Percentiles rank a stretch among this genome's conserved stretches.
Conservation (phyloP, 345 rosid species). For the Euclidium syriacum region DNA sequence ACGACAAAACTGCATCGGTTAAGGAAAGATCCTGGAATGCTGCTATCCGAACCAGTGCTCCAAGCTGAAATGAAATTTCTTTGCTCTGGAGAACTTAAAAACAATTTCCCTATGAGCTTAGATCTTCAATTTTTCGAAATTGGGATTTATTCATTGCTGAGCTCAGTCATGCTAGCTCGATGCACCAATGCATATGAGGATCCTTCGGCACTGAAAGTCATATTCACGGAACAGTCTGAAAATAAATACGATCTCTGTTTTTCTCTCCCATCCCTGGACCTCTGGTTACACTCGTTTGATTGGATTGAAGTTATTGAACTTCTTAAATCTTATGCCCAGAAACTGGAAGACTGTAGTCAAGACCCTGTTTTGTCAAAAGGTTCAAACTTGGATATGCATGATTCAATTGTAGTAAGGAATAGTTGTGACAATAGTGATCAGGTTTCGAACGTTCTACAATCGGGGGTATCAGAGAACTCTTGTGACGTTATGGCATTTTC, state of each 20-base stretch:
- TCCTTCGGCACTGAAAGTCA: constrained; percentile 44
- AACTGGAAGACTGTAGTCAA: constrained; percentile 28
- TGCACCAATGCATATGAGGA: constrained; percentile 37
- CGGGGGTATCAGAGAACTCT: constrained; percentile 21
- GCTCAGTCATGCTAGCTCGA: constrained; percentile 51
- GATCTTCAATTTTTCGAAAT: constrained; percentile 46
- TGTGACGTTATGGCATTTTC: constrained; percentile 15
- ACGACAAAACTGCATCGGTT: constrained; percentile 34
- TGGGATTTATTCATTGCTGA: constrained; percentile 43
- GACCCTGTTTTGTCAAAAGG: constrained; percentile 21
- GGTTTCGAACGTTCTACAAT: constrained; percentile 23
- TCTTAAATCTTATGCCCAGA: constrained; percentile 33
- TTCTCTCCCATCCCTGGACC: constrained; percentile 63
- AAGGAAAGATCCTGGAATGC: constrained; percentile 29
- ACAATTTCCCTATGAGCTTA: constrained; percentile 40
- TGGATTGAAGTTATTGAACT: constrained; percentile 54
- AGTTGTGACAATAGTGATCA: constrained; percentile 31
- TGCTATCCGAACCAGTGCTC: constrained; percentile 48
- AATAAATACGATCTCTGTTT: constrained; percentile 39
- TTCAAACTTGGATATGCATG: constrained; percentile 19
- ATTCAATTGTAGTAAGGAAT: constrained; percentile 6
- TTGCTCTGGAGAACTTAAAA: constrained; percentile 50
- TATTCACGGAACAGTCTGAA: constrained; percentile 36
- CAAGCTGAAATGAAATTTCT: constrained; percentile 52
- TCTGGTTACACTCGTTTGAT: constrained; percentile 61